Evolutionary conservation across 768 basidiomycete genomes (phyloP), one percentile per base, ranked within the genome.

Genomic region (Tulasnella sp.): DNA sequence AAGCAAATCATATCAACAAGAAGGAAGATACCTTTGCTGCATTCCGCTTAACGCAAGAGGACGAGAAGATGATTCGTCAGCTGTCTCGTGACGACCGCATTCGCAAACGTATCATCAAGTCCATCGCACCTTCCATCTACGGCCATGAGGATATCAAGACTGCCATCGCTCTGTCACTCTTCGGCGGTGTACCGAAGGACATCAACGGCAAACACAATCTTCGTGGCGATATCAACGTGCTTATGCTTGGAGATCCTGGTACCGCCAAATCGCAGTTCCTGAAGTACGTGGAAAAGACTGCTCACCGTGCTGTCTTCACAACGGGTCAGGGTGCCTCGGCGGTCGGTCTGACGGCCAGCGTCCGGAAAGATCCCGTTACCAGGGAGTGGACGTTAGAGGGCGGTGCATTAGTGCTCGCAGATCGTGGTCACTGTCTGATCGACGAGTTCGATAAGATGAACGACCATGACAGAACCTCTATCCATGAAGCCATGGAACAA

Each of bases 361-460:
- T 99, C n/a, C 83, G 96, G 52, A 97, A 96, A 70, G 96, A 99
- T 66, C 92, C 96, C 0, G 79, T 98, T 57, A 98, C 96, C 9
- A 79, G 84, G 17, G 96, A 98, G 71, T 99, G 96, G 96, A 98
- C 96, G 2, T 77, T 99, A 25, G 96, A 99, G 70, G 96, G 96
- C 12, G 96, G 96, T 7, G 96, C 96, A 2, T 75, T 99, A 8
- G 96, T 99, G n/a, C 75, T 99, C 17, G 96, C 96, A 2, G 96
- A 99, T 71, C 96, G 94, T 71, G 96, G 96, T 11, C 89, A 86
- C 25, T 98, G 96, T 66, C 74, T 98, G 35, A 99, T 99, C 63
- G 96, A 99, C 71, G 96, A 98, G 69, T 98, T 99, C 68, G 96
- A 99, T 74, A 99, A 99, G 75, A 99, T 99, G 96, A 98, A 98